These are phyloP conservation scores for Hymenoscyphus albidus DNA, from an alignment of 2,329 filamentous ascomycete genomes.

Conservation along the genomic window DNA sequence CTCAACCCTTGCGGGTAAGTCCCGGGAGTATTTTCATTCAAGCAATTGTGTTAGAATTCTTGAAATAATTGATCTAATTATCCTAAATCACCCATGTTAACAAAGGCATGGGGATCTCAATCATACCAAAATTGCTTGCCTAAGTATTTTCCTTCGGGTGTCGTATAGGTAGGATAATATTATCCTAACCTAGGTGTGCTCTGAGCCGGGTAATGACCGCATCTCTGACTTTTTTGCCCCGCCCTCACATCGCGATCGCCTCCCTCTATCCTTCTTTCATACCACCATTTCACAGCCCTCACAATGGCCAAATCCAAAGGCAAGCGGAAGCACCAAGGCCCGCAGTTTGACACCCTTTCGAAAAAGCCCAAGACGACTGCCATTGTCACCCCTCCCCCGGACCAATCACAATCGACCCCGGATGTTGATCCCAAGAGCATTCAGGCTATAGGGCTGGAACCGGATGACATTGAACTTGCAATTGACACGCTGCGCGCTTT, in stretches of 20 bases:
- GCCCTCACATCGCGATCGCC: neutral
- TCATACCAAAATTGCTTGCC: too few relatives aligned
- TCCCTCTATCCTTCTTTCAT: neutral
- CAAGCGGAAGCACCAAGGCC: constrained; percentile 44
- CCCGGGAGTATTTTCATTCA: neutral
- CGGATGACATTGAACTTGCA: constrained; percentile 66
- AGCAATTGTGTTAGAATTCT: too few relatives aligned
- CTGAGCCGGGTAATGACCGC: too few relatives aligned
- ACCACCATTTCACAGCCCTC: neutral
- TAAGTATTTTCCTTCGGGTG: too few relatives aligned
- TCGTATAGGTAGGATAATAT: too few relatives aligned
- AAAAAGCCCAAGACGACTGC: constrained; percentile 39
- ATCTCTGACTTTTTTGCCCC: neutral
- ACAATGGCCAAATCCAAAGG: constrained; percentile 45
- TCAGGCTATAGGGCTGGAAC: constrained; percentile 52
- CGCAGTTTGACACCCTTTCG: constrained; percentile 35
- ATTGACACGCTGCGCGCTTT: constrained; percentile 60
- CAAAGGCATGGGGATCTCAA: too few relatives aligned
- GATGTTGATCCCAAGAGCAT: constrained; percentile 46
- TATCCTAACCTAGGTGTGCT: too few relatives aligned
- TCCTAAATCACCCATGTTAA: too few relatives aligned
- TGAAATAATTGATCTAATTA: too few relatives aligned
- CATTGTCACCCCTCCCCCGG: constrained; percentile 38
- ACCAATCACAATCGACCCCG: constrained; percentile 25
- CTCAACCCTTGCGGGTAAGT: neutral